Conservation (phyloP, 2,329 filamentous ascomycete genomes). For the Colletotrichum chlorophyti region DNA sequence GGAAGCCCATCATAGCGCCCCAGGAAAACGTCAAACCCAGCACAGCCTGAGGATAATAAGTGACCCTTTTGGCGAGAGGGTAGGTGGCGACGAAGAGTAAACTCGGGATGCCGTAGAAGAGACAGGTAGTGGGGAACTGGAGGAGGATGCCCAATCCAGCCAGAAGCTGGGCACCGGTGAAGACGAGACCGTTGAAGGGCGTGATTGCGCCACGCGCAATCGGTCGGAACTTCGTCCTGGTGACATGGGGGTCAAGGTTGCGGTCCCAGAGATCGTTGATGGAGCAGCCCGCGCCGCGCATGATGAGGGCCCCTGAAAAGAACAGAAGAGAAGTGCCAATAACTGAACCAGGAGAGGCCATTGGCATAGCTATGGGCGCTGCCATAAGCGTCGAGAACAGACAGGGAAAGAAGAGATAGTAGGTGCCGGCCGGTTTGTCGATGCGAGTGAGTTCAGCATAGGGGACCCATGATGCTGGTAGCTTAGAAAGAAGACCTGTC, state of each 20-base stretch:
- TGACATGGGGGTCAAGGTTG: constrained; percentile 82
- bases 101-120: constrained; percentile 80
- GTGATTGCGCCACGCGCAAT: constrained; percentile 81
- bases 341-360: constrained; percentile 66
- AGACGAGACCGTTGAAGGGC: constrained; percentile 74
- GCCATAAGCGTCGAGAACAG: constrained; percentile 85
- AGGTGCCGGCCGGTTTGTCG: constrained; percentile 81
- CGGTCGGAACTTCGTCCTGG: constrained; percentile 77
- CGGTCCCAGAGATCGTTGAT: constrained; percentile 94
- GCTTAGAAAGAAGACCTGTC: constrained; percentile 71
- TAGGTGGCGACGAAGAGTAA: constrained; percentile 77
- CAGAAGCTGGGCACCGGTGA: constrained; percentile 76
- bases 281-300: constrained; percentile 87
- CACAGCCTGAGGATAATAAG: constrained; percentile 85
- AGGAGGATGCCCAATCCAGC: constrained; percentile 76
- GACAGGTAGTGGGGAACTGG: constrained; percentile 76
- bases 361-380: constrained; percentile 70
- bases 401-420: constrained; percentile 87
- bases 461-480: constrained; percentile 76
- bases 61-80: constrained; percentile 84
- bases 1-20: constrained; percentile 89
- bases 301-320: constrained; percentile 77
- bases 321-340: constrained; percentile 73
- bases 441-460: constrained; percentile 84
- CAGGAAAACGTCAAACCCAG: constrained; percentile 87